Evolutionary conservation across 768 basidiomycete species (phyloP).

Genomic region (Stropharia rugosoannulata): DNA sequence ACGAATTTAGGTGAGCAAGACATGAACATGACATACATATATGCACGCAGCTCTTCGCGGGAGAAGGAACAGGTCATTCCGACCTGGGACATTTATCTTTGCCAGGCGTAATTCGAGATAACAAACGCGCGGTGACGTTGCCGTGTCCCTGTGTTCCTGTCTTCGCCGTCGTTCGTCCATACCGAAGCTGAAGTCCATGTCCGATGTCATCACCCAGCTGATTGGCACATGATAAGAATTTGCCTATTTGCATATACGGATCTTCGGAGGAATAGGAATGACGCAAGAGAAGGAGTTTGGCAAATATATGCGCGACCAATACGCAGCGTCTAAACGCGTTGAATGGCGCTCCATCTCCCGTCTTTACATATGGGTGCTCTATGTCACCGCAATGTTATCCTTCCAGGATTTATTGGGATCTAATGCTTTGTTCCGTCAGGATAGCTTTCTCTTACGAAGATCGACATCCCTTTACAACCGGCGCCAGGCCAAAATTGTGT

Average conservation of each 20-base stretch:
- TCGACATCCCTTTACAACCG: constrained; percentile 81
- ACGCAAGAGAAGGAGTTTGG: no score
- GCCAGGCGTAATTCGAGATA: no score
- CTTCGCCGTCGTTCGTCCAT: no score
- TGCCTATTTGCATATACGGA: no score
- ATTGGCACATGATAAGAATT: no score
- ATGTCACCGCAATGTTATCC: not conserved
- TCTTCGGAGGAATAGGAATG: no score
- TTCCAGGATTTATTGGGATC: not conserved
- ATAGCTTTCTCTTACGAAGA: constrained; percentile 84
- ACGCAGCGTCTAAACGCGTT: not conserved
- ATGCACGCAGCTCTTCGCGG: not conserved
- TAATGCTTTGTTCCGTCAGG: constrained; percentile 11
- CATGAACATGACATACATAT: not conserved
- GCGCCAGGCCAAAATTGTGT: constrained; percentile 82
- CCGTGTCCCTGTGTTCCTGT: no score
- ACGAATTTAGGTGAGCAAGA: constrained; percentile 84
- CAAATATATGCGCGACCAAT: no score
- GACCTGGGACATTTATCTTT: not conserved
- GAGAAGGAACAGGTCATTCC: not conserved
- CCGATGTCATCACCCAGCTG: no score
- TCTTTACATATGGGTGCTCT: not conserved
- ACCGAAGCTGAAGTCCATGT: no score
- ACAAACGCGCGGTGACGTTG: no score
- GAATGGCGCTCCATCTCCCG: not conserved